Base-by-base conservation (phyloP, 2,329 filamentous ascomycete genomes). In the Pleoardoris graminearum region DNA sequence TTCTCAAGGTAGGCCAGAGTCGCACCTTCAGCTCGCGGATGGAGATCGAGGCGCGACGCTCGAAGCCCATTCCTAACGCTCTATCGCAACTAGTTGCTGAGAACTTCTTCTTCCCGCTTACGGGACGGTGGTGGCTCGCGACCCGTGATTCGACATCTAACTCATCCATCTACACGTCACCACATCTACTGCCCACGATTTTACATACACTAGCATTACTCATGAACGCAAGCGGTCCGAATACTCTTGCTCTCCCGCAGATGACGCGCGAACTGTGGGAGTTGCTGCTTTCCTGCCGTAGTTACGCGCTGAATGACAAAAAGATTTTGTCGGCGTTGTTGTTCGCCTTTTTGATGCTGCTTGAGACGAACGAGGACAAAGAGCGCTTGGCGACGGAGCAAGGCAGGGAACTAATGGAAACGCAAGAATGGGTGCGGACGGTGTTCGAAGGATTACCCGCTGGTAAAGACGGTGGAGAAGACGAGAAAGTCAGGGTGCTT, bases 181-280 rank as follows among this genome's bases (percentile, higher is more conserved):
- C 91, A 0, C 83, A 89, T 53, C 80, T 97, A 5, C 82, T 97
- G 0, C 81, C 86, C 0, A 82, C 91, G 7, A 94, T 91, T 70
- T 77, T 97, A 29, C 92, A 95, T 71, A 99, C 94, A 0, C 79
- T 97, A 0, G 88, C 88, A 1, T 78, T 99, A 7, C 77, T 96
- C 29, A 76, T 97, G 39, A 88, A 96, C 61, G 89, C 93, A 0
- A 84, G 89, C 0, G 94, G 94, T 0, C 89, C 92, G 0, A 85
- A 87, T 48, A 92, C 89, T 0, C 79, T 92, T 0, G 80, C 84
- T 1, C 81, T 97, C 0, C 85, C 88, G 1, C 85, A 90, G 50
- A 86, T 97, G 79, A 97, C 91, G 1, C 79, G 85, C 8, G 91
- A 97, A 73, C 83, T 95, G 16, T 92, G 92, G 84, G 83, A 88